Base-by-base conservation (phyloP, 306 rosid species). In the Fragaria vesca region DNA sequence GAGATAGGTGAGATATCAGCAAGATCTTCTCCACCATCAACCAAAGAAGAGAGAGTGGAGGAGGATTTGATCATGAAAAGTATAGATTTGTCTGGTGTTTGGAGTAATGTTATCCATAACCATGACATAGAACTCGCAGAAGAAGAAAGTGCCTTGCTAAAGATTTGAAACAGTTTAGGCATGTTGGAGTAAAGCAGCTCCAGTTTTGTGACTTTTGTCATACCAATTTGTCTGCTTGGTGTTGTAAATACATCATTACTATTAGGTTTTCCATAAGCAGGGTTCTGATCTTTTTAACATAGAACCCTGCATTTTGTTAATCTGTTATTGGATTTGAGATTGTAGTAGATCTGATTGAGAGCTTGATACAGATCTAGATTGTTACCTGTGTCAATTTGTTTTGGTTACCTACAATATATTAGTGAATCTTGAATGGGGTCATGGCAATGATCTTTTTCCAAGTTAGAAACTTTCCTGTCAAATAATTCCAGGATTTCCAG, bases 1-100 rank as follows among this genome's bases (percentile, higher is more conserved):
- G 84, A 88, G 20, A 26, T 69, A 10, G 91, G 93, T 72, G 91
- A 85, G 76, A 34, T 89, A 32, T 63, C 85, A 30, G 12, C 62
- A 69, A 5, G 50, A 70, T 13, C 70, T 43, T 83, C 86, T 8
- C 75, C 78, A n/a, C 76, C 81, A 10, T 1, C 52, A 32, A 69
- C 79, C 32, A 77, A 62, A 73, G 63, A 67, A 61, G 86, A 58
- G 79, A 84, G 62, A 63, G 7, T 82, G 69, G 77, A 82, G 80
- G 82, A 82, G 76, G 83, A 81, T 80, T 67, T 90, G 81, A 79
- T 76, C 7, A 5, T 46, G 78, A 46, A 34, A 76, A 73, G 71
- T 55, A 57, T 73, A 24, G 86, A 77, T 73, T 69, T 79, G 72
- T 75, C 81, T 63, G 77, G 81, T 40, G 73, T 82, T 36, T 84